These are phyloP conservation scores for Cryptococcus floricola DNA, from an alignment of 1,284 basidiomycete species.

Conservation along the genomic window DNA sequence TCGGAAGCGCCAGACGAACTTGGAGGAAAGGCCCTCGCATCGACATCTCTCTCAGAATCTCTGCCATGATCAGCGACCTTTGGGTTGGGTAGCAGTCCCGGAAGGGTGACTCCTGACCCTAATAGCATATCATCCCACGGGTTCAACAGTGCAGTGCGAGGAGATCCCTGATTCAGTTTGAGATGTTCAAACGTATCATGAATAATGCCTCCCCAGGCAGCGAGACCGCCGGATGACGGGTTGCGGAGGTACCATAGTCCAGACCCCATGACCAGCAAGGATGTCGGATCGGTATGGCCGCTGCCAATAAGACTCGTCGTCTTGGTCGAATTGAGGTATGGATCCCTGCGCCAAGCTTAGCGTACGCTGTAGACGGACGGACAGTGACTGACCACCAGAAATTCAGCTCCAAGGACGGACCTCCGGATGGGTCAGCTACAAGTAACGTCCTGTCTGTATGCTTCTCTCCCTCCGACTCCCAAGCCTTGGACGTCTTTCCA, in stretches of 20 bases:
- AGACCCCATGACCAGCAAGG: constrained; percentile 72
- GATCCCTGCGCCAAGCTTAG: constrained; percentile 31
- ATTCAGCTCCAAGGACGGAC: constrained; percentile 53
- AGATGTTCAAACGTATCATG: constrained; percentile 60
- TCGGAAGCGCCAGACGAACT: constrained; percentile 3
- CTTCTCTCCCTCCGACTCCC: constrained; percentile 55
- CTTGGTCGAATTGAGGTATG: constrained; percentile 66
- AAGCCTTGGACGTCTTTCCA: constrained; percentile 26
- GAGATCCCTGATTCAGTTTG: constrained; percentile 39
- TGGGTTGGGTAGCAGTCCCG: constrained; percentile 15
- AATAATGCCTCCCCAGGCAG: constrained; percentile 70
- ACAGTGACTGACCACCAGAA: constrained; percentile 60
- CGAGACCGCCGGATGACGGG: constrained; percentile 64
- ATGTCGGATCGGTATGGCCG: constrained; percentile 47
- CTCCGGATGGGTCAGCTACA: constrained; percentile 10
- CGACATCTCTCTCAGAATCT: neutral
- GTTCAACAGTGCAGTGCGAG: constrained; percentile 29
- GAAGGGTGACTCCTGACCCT: constrained; percentile 19
- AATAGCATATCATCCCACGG: constrained; percentile 41
- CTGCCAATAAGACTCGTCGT: constrained; percentile 50
- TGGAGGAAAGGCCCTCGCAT: constrained; percentile 2
- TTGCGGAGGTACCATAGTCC: constrained; percentile 85
- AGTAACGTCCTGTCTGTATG: constrained; percentile 59
- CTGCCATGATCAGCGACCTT: neutral
- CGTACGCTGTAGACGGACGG: neutral